Evolutionary conservation across 805 yeast species (phyloP).

Genomic region (Wickerhamiella hasegawae): DNA sequence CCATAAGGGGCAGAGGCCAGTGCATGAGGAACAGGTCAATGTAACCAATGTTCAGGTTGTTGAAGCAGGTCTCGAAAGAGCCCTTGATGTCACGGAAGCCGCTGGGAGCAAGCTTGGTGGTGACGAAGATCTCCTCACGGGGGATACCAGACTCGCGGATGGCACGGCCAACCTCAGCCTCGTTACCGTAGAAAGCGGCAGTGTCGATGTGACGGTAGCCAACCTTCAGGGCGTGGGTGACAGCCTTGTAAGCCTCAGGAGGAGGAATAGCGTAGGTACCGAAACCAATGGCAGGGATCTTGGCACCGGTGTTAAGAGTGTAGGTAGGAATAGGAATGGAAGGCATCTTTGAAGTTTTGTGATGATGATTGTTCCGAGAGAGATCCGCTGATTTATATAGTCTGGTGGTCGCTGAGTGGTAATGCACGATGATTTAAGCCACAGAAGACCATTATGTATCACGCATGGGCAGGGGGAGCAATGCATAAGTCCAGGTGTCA

Average conservation of each 20-base stretch:
- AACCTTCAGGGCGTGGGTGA: slow-evolving; percentile 41
- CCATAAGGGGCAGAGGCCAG: slow-evolving; percentile 30
- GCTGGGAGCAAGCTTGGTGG: slow-evolving; percentile 44
- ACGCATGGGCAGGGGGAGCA: too few species aligned
- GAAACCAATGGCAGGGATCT: slow-evolving; percentile 52
- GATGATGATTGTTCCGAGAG: too few species aligned
- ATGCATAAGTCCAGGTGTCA: too few species aligned
- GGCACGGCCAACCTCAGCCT: slow-evolving; percentile 44
- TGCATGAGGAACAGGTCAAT: slow-evolving; percentile 52
- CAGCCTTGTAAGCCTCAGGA: slow-evolving; percentile 32
- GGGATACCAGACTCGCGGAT: slow-evolving; percentile 27
- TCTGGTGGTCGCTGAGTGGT: too few species aligned
- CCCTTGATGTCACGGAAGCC: slow-evolving; percentile 25
- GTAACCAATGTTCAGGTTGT: slow-evolving; percentile 38
- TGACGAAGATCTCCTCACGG: slow-evolving; percentile 40
- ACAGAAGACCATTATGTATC: too few species aligned
- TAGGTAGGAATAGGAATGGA: too few species aligned
- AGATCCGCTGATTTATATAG: too few species aligned
- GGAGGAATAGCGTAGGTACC: slow-evolving; percentile 47
- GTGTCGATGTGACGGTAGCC: slow-evolving; percentile 67
- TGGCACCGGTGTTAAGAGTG: slow-evolving; percentile 38
- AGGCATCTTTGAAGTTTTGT: too few species aligned
- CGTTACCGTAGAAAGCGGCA: slow-evolving; percentile 56
- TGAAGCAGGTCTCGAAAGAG: slow-evolving; percentile 36
- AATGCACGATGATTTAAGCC: too few species aligned